Evolutionary conservation across 2,329 filamentous ascomycete species (phyloP).

Genomic region (Fusarium penzigii): DNA sequence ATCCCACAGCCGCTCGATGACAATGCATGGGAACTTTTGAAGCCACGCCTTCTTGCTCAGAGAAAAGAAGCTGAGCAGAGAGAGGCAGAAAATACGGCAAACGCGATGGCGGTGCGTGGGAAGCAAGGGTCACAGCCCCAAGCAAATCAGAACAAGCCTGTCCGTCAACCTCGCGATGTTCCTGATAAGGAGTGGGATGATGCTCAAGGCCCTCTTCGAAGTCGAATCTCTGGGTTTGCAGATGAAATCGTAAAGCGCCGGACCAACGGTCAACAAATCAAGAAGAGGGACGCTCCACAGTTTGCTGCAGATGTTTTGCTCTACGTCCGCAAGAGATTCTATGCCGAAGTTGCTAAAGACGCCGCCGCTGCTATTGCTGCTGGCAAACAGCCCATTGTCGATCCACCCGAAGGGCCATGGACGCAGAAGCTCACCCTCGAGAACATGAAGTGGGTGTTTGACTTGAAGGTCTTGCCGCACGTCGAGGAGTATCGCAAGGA

Average conservation of each 20-base stretch:
- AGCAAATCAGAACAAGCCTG: not conserved
- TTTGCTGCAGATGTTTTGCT: constrained; percentile 74
- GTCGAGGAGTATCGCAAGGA: constrained; percentile 69
- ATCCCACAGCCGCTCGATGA: constrained; percentile 69
- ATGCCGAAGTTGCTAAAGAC: constrained; percentile 58
- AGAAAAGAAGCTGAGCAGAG: constrained; percentile 63
- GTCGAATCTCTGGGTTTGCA: constrained; percentile 65
- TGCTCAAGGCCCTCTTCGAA: constrained; percentile 65
- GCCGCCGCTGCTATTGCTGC: constrained; percentile 48
- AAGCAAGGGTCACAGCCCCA: constrained; percentile 2
- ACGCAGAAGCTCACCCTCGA: constrained; percentile 70
- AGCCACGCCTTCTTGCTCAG: constrained; percentile 67
- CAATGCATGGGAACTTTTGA: constrained; percentile 67
- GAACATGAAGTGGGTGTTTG: constrained; percentile 86
- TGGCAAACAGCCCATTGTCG: constrained; percentile 44
- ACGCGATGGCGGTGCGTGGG: constrained; percentile 39
- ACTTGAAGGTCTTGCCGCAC: constrained; percentile 70
- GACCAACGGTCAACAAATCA: constrained; percentile 63
- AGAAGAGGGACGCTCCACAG: constrained; percentile 61
- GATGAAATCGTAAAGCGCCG: constrained; percentile 71
- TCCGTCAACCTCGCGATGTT: constrained; percentile 46
- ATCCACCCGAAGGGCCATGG: constrained; percentile 54
- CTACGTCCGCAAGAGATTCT: constrained; percentile 68
- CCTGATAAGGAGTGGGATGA: constrained; percentile 72
- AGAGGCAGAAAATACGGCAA: constrained; percentile 42